These are phyloP conservation scores for Massarina eburnea DNA, from an alignment of 2,329 filamentous ascomycete species.

Conservation along the genomic window DNA sequence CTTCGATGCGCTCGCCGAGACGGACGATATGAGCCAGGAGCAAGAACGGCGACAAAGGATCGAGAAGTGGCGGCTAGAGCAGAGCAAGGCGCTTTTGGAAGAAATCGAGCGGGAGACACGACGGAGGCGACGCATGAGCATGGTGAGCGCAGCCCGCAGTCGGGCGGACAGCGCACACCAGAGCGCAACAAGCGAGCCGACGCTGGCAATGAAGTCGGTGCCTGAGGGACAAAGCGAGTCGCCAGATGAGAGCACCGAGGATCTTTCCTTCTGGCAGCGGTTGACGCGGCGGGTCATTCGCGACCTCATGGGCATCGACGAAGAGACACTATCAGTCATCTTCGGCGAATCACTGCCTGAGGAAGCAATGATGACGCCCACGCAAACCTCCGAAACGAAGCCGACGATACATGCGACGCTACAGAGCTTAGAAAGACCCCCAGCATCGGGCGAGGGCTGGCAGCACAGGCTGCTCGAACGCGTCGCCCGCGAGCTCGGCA, in stretches of 20 bases:
- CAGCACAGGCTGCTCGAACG: conserved; percentile 78
- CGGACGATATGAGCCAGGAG: conserved; percentile 58
- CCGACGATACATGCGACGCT: conserved; percentile 20
- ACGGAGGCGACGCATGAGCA: conserved; percentile 63
- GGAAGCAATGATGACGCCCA: conserved; percentile 29
- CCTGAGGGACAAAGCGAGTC: conserved; percentile 36
- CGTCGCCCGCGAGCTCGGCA: conserved; percentile 82
- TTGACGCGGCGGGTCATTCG: conserved; percentile 84
- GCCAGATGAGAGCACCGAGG: conserved; percentile 49
- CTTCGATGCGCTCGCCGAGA: conserved; percentile 57
- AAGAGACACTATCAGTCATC: conserved; percentile 78
- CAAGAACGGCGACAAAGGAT: conserved; percentile 79
- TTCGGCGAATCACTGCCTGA: conserved; percentile 76
- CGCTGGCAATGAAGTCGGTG: conserved; percentile 19
- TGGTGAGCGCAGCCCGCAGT: conserved; percentile 51
- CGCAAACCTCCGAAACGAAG: conserved; percentile 22
- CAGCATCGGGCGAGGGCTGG: conserved; percentile 56
- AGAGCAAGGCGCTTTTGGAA: conserved; percentile 80
- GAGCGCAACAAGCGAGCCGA: conserved; percentile 10
- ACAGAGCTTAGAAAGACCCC: conserved; percentile 30
- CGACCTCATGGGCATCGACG: conserved; percentile 89
- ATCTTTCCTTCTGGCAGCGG: conserved; percentile 74
- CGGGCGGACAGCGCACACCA: conserved; percentile 23
- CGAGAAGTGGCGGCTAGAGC: conserved; percentile 88
- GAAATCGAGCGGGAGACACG: conserved; percentile 87